Evolutionary conservation across 2,329 filamentous ascomycete species (phyloP), one percentile per base, ranked within the genome.

Genomic region (Clonostachys rhizophaga): DNA sequence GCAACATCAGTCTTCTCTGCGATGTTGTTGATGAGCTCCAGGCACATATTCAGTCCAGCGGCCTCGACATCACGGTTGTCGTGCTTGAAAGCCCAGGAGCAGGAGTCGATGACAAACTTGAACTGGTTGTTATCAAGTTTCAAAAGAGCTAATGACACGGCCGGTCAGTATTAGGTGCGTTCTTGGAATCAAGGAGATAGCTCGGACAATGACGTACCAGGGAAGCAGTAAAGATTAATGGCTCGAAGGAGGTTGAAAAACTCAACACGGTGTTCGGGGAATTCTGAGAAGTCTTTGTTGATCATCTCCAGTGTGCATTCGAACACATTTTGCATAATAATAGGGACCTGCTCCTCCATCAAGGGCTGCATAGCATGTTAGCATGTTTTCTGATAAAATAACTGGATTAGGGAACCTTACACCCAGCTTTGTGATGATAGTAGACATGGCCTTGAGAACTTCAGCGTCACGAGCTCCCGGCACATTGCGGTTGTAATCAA

Each of bases 1-100:
- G 86, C 77, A 17, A 81, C 71, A 64, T 97, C 91, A 1, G 91
- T 86, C 64, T 96, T 86, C 58, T 96, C 92, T 9, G 92, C 90
- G 74, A 99, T 96, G 70, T 99, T 99, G 69, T 88, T 92, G 64
- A 99, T 91, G 54, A 99, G 78, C 71, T 99, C 94, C 55, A 96
- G 83, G 67, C 92, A 97, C 94, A 99, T 99, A 69, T 91, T 94
- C 51, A 99, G 82, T 50, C 94, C 94, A 37, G 94, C 95, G 55
- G 89, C 90, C 69, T 99, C 94, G 33, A 99, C 94, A 63, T 96
- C 91, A 50, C 94, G 88, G 71, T 99, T 99, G 72, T 99, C 94
- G 69, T 99, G 94, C 76, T 99, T 99, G 75, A 92, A 96, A n/a
- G 95, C 94, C 95, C 94, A 99, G 79, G 97, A 91, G 76, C 95